Conservation (phyloP, 139 green algal species). For the Micractinium conductrix region DNA sequence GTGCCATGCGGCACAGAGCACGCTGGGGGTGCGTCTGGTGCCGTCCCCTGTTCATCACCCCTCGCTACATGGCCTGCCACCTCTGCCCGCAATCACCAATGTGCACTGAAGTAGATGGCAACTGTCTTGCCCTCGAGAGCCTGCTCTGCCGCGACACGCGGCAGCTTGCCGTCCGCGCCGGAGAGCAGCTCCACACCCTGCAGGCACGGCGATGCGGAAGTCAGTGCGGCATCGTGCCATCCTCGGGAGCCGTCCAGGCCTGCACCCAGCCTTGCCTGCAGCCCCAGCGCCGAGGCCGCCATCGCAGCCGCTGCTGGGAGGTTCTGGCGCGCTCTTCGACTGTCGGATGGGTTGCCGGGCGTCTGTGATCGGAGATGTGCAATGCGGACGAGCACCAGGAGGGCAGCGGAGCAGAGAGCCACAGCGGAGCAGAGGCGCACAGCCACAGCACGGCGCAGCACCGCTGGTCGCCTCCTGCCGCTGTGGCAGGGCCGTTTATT, state of each 20-base stretch:
- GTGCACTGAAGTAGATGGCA: slow-evolving; percentile 34
- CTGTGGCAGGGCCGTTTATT: too few species aligned
- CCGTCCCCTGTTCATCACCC: neutral
- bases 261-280: neutral
- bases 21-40: neutral
- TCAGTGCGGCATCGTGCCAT: neutral
- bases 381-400: too few species aligned
- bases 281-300: neutral
- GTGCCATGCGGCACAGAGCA: neutral
- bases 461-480: too few species aligned
- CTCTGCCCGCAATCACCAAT: slow-evolving; percentile 31
- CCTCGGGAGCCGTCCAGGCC: neutral
- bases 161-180: neutral
- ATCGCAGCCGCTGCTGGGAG: too few species aligned
- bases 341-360: too few species aligned
- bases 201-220: neutral
- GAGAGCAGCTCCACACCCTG: slow-evolving; percentile 24
- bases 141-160: neutral
- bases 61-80: neutral
- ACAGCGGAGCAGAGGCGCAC: too few species aligned
- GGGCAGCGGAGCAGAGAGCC: too few species aligned
- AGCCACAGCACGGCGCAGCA: too few species aligned
- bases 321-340: too few species aligned
- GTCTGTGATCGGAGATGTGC: too few species aligned
- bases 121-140: slow-evolving; percentile 22